These are phyloP conservation scores for Rhizopogon parksii DNA, from an alignment of 1,284 basidiomycete species.

Conservation along the genomic window DNA sequence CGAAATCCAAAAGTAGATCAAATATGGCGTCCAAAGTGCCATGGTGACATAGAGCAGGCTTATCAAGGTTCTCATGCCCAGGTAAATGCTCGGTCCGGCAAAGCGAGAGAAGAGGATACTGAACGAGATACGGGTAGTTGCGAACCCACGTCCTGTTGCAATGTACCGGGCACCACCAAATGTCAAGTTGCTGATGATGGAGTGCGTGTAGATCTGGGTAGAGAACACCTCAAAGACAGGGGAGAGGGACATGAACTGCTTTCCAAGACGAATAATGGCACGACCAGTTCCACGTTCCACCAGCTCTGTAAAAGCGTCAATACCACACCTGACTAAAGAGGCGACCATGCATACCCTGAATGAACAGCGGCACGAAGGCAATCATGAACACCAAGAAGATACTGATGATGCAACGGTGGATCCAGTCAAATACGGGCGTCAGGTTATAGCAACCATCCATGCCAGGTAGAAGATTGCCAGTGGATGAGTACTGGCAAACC, in stretches of 20 bases:
- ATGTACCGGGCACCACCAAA: conserved; percentile 96
- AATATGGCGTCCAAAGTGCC: conserved; percentile 81
- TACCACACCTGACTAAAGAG: neutral
- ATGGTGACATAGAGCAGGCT: conserved; percentile 89
- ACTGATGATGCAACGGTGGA: conserved; percentile 88
- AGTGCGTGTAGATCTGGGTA: conserved; percentile 94
- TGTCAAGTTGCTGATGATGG: conserved; percentile 89
- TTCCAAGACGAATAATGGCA: conserved; percentile 81
- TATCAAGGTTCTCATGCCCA: conserved; percentile 86
- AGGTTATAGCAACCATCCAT: conserved; percentile 90
- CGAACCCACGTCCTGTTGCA: conserved; percentile 98
- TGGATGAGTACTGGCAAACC: conserved; percentile 72
- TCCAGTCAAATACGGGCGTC: conserved; percentile 86
- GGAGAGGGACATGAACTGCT: conserved; percentile 90
- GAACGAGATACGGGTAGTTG: conserved; percentile 89
- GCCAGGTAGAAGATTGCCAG: conserved; percentile 65
- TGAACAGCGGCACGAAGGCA: conserved; percentile 85
- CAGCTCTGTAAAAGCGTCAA: conserved; percentile 53
- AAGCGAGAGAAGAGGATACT: conserved; percentile 93
- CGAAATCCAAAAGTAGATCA: conserved; percentile 96
- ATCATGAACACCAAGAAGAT: conserved; percentile 98
- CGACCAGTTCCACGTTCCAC: conserved; percentile 88
- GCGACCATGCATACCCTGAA: conserved; percentile 62
- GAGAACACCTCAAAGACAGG: conserved; percentile 94
- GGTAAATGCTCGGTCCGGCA: conserved; percentile 92